Evolutionary conservation across 2,329 filamentous ascomycete species (phyloP).

Genomic region (Aureobasidium pullulans): DNA sequence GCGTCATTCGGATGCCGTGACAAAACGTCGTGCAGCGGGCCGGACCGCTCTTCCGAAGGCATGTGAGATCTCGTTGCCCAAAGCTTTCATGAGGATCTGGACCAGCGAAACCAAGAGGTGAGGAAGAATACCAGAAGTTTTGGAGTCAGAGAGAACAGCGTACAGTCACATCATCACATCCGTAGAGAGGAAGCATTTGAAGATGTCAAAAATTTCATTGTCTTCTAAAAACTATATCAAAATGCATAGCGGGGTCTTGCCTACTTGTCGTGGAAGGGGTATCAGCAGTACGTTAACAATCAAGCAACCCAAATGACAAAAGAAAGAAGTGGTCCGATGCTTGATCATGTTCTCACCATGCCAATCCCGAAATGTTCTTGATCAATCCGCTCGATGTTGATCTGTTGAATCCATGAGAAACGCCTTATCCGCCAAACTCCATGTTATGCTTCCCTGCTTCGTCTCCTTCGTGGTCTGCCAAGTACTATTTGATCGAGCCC

Average conservation of each 20-base stretch:
- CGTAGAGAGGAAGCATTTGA: too few species aligned
- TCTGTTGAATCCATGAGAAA: not conserved
- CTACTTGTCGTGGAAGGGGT: conserved; percentile 1
- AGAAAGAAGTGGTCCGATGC: not conserved
- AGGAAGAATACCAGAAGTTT: too few species aligned
- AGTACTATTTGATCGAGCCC: not conserved
- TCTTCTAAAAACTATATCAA: not conserved
- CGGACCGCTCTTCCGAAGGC: not conserved
- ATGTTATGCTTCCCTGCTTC: not conserved
- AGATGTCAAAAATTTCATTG: too few species aligned
- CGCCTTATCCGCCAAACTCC: not conserved
- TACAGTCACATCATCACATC: too few species aligned
- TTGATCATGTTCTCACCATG: not conserved
- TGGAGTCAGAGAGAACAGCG: too few species aligned
- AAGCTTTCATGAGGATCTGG: not conserved
- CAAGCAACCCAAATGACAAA: conserved; percentile 4
- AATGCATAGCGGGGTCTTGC: not conserved
- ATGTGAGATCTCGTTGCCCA: not conserved
- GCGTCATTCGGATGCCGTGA: not conserved
- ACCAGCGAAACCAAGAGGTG: too few species aligned
- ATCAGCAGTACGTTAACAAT: not conserved
- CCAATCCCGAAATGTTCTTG: not conserved
- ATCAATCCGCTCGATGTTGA: not conserved
- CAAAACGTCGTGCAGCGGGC: not conserved
- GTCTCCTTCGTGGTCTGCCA: not conserved